Evolutionary conservation across 2,329 filamentous ascomycete genomes (phyloP), one percentile per base, ranked within the genome.

Genomic region (Eutypa lata): DNA sequence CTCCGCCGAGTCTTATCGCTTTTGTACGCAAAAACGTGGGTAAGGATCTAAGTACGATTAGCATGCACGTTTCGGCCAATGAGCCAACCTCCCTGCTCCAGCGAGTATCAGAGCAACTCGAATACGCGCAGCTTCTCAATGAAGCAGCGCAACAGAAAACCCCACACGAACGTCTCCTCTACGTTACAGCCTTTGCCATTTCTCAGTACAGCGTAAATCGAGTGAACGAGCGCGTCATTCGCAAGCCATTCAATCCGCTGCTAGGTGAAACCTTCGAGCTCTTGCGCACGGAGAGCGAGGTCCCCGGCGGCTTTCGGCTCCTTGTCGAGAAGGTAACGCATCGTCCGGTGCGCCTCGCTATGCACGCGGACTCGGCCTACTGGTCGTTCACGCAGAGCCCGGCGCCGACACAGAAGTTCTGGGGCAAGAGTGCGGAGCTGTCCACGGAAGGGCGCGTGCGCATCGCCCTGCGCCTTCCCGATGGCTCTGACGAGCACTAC

Each of bases 11-110:
- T 68, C 76, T 99, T 50, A 96, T 99, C 60, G 90, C 90, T 0
- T 96, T 97, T 69, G 80, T 97, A 31, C 86, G 94, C 61, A 99
- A 97, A 72, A 99, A 99, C 62, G 94, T 97, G 10, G 94, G 94
- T 66, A 99, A 99, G 71, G 94, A 99, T 71, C 77, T 99, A 47
- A 96, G 91, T 55, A 95, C 91, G 2, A 96, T 99, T 59, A 92
- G 91, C 47, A 97, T 97, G 93, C 94, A 94, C 0, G 94, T 97
- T 1, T 96, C 93, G 4, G 87, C 93, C 22, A 99, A 99, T 70
- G 94, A 99, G 68, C 94, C 94, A 0, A 83, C 87, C 1, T 97
- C 93, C 0, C 75, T 96, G 11, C 78, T 97, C 5, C 94, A 99
- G 69, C 88, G 93, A 55, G 81, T 92, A 3, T 89, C 93, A 0